Base-by-base conservation (phyloP, 1,139 yeast genomes). In the Scheffersomyces titani region DNA sequence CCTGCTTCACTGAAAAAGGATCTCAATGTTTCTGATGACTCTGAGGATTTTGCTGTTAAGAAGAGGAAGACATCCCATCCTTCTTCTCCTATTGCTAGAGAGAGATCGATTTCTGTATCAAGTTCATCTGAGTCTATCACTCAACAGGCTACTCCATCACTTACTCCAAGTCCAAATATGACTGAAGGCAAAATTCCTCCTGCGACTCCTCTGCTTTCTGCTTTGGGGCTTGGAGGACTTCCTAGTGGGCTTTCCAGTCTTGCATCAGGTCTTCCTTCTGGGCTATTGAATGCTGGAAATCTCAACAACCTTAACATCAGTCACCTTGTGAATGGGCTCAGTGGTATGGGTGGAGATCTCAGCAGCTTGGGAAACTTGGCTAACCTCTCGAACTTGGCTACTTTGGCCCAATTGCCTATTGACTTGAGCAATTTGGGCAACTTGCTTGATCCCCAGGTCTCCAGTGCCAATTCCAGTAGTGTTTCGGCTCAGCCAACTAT, bases 401-500 rank as follows among this genome's bases (percentile, higher is more conserved):
- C 79, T 9, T 69, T 80, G 61, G 83, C 84, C 1, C 81, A 78
- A 58, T 66, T 78, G 40, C 83, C 83, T 6, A 72, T 77, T 22
- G 83, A 78, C 59, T 69, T 78, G 54, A 72, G 75, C 55, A 76
- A 72, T 57, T 62, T 78, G 51, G 77, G 78, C 16, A 68, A 74
- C 1, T 58, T 76, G 50, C 59, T 73, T 24, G 75, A 72, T 11
- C 54, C 40, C 16, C 40, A 30, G 13, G 40, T 30, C 4, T 9
- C 40, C 40, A 30, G 40, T 30, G 2, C 40, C 11, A 30, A 30
- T 11, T 11, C 40, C 13, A 11, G 11, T 30, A 11, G 40, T 30
- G 24, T n/a, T 19, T 13, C 24, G 13, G 16, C 49, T 46, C n/a
- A n/a, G 46, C 18, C 49, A 20, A 21, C 20, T 46, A 48, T 52